Conservation (phyloP, 768 basidiomycete genomes). For the Tylopilus felleus region DNA sequence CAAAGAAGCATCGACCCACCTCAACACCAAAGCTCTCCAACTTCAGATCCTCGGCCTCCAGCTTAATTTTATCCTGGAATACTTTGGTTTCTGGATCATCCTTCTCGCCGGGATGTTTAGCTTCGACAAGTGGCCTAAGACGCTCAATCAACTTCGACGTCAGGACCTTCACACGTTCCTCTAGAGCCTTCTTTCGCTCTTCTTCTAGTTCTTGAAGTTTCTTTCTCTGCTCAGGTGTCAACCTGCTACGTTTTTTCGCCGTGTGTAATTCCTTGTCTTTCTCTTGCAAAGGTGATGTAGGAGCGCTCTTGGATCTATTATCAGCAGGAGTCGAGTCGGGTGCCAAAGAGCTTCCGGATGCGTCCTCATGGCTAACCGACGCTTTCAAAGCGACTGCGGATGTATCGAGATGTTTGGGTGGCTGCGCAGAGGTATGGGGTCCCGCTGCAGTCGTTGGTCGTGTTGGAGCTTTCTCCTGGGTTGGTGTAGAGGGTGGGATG, state of each 20-base stretch:
- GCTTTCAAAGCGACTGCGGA: slow-evolving; percentile 16
- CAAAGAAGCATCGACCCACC: slow-evolving; percentile 41
- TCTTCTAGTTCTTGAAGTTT: slow-evolving; percentile 80
- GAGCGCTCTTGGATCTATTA: slow-evolving; percentile 21
- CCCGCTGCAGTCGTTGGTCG: slow-evolving; percentile 17
- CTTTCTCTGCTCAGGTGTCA: slow-evolving; percentile 80
- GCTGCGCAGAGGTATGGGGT: slow-evolving; percentile 5
- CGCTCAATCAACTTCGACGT: slow-evolving; percentile 80
- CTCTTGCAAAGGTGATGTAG: slow-evolving; percentile 26
- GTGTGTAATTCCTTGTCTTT: slow-evolving; percentile 39
- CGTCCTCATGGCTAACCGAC: slow-evolving; percentile 19
- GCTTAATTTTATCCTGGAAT: slow-evolving; percentile 72
- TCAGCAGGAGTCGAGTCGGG: slow-evolving; percentile 17
- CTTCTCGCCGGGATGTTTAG: slow-evolving; percentile 73
- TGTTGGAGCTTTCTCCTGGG: slow-evolving; percentile 12
- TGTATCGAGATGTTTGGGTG: slow-evolving; percentile 9
- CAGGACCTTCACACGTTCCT: slow-evolving; percentile 70
- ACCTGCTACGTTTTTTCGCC: slow-evolving; percentile 42
- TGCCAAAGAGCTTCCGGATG: slow-evolving; percentile 13
- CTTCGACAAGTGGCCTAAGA: slow-evolving; percentile 87
- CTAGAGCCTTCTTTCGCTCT: slow-evolving; percentile 76
- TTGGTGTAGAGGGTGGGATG: slow-evolving; percentile 19
- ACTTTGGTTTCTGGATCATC: slow-evolving; percentile 79
- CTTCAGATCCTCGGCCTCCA: slow-evolving; percentile 93
- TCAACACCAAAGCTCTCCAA: slow-evolving; percentile 97